phyloP scores from a whole-genome alignment of 345 rosid species.

The Dimocarpus longan region DNA sequence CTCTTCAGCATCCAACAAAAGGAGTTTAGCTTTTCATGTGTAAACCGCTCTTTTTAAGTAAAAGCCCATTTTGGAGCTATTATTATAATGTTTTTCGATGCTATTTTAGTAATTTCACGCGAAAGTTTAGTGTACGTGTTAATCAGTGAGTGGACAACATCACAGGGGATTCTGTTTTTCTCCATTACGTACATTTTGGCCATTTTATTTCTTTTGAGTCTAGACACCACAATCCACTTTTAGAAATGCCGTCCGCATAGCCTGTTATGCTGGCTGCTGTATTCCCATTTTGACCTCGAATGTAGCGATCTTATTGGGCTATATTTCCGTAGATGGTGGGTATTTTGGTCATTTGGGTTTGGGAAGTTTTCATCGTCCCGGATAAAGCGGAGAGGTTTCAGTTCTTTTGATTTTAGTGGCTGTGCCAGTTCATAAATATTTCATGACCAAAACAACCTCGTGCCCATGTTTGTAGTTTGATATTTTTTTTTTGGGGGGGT shows the following conservation, averaged over 20 bases:
- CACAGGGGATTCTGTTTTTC: background rate
- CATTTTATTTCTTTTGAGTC: background rate
- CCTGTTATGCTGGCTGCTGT: background rate
- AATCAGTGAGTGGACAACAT: background rate
- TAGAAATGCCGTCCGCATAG: slow-evolving; percentile 17
- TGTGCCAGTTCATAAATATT: background rate
- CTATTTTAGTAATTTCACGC: slow-evolving; percentile 7
- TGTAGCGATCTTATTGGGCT: background rate
- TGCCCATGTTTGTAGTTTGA: background rate
- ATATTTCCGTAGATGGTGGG: background rate
- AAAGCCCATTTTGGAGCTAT: background rate
- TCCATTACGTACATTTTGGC: slow-evolving; percentile 15
- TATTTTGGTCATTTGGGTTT: slow-evolving; percentile 16
- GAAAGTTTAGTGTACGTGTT: slow-evolving; percentile 14
- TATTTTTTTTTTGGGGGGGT: background rate
- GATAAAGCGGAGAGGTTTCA: slow-evolving; percentile 31
- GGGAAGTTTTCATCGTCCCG: slow-evolving; percentile 6
- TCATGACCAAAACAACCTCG: slow-evolving; percentile 10
- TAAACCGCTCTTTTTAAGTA: slow-evolving; percentile 36
- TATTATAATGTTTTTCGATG: background rate
- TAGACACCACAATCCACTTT: slow-evolving; percentile 18
- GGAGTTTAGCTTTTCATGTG: slow-evolving; percentile 36
- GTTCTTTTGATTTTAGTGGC: background rate
- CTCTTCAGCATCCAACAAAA: slow-evolving; percentile 29
- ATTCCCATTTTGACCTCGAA: slow-evolving; percentile 21